phyloP scores from a whole-genome alignment of 306 rosid species.

The Cucumis melo region DNA sequence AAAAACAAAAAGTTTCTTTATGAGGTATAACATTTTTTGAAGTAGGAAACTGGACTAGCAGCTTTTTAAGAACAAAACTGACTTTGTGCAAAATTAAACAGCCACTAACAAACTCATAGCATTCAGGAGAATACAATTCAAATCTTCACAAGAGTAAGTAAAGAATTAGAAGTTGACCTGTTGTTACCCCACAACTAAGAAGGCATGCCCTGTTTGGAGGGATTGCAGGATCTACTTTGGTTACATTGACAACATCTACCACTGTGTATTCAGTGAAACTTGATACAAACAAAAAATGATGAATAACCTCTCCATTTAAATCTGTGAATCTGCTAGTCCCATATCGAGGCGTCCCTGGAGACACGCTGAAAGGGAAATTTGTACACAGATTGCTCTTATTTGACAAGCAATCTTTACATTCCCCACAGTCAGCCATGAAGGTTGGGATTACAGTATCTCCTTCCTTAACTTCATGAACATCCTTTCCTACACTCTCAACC shows the following conservation, averaged over 20 bases:
- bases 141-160: neutral
- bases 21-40: neutral
- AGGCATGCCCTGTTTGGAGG: slow-evolving; percentile 68
- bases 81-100: neutral
- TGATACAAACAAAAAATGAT: slow-evolving; percentile 62
- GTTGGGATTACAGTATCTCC: slow-evolving; percentile 65
- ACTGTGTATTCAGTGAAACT: slow-evolving; percentile 77
- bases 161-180: slow-evolving; percentile 29
- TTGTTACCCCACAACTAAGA: slow-evolving; percentile 70
- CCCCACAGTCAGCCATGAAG: slow-evolving; percentile 60
- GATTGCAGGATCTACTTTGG: slow-evolving; percentile 35
- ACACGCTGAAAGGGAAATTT: slow-evolving; percentile 37
- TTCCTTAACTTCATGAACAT: slow-evolving; percentile 44
- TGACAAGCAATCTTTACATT: slow-evolving; percentile 57
- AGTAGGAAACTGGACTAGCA: neutral
- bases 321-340: slow-evolving; percentile 57
- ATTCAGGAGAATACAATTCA: neutral
- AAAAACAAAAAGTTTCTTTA: neutral
- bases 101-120: neutral
- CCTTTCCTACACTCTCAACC: slow-evolving; percentile 76
- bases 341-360: slow-evolving; percentile 52
- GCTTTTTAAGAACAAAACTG: neutral
- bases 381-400: slow-evolving; percentile 60
- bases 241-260: slow-evolving; percentile 46
- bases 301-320: slow-evolving; percentile 40